Percentiles rank a stretch among this genome's conserved stretches.
Conservation (phyloP, 441 rosid species). For the Mallotus repandus region DNA sequence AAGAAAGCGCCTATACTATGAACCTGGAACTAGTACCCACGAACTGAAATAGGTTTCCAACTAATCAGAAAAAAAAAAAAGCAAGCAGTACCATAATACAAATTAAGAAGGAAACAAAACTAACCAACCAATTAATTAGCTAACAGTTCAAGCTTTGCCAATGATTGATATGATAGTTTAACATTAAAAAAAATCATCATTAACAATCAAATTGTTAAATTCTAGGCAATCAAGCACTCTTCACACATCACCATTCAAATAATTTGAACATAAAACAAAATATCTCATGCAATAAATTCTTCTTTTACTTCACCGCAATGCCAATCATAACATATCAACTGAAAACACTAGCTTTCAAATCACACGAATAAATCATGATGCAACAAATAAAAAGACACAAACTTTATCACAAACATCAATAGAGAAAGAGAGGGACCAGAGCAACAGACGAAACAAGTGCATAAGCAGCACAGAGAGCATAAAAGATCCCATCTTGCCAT, state of each 20-base stretch:
- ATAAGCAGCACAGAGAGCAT: slow-evolving; percentile 71
- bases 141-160: neutral
- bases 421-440: slow-evolving; percentile 42
- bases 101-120: neutral
- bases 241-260: neutral
- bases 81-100: neutral
- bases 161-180: neutral
- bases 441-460: slow-evolving; percentile 80
- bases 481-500: slow-evolving; percentile 88
- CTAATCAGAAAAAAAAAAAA: too few species aligned
- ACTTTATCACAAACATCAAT: neutral
- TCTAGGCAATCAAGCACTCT: neutral
- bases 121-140: neutral
- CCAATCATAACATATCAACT: neutral
- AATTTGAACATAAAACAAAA: neutral
- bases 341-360: neutral
- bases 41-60: neutral
- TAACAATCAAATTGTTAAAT: neutral
- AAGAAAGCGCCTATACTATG: too few species aligned
- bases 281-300: neutral
- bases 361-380: neutral
- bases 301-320: slow-evolving; percentile 1
- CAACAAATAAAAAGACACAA: neutral
- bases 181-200: too few species aligned
- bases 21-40: neutral